Conservation (phyloP, 2,329 filamentous ascomycete species). For the Fusarium longipes region DNA sequence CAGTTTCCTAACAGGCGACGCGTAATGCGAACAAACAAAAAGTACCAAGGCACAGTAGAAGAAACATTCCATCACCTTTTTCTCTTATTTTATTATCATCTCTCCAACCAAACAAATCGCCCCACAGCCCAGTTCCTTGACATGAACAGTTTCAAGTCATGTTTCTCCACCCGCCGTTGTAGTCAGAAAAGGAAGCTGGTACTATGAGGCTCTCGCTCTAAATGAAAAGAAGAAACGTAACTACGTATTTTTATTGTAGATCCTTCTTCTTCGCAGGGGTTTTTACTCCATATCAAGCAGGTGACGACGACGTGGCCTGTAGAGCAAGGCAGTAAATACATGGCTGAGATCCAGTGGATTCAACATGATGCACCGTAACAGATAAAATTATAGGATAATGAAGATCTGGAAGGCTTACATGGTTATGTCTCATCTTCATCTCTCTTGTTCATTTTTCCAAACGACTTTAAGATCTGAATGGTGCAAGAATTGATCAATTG, state of each 20-base stretch:
- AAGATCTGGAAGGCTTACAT: neutral
- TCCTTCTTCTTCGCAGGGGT: constrained; percentile 3
- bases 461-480: neutral
- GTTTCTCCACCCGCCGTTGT: constrained; percentile 27
- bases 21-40: constrained; percentile 19
- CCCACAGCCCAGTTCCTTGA: constrained; percentile 19
- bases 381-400: constrained; percentile 10
- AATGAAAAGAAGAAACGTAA: neutral
- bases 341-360: constrained; percentile 22
- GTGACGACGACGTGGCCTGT: constrained; percentile 17
- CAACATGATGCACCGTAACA: neutral
- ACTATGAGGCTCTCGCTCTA: neutral
- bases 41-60: neutral
- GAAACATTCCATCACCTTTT: neutral
- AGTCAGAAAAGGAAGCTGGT: neutral
- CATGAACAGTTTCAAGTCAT: constrained; percentile 28
- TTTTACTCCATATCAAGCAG: constrained; percentile 5
- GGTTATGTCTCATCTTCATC: neutral
- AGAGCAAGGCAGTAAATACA: neutral
- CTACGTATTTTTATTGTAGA: constrained; percentile 13
- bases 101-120: constrained; percentile 15
- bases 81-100: neutral
- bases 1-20: constrained; percentile 24
- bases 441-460: neutral
- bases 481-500: neutral